Base-by-base conservation (phyloP, 176 grass and related monocot genomes). In the Hyparrhenia diplandra region DNA sequence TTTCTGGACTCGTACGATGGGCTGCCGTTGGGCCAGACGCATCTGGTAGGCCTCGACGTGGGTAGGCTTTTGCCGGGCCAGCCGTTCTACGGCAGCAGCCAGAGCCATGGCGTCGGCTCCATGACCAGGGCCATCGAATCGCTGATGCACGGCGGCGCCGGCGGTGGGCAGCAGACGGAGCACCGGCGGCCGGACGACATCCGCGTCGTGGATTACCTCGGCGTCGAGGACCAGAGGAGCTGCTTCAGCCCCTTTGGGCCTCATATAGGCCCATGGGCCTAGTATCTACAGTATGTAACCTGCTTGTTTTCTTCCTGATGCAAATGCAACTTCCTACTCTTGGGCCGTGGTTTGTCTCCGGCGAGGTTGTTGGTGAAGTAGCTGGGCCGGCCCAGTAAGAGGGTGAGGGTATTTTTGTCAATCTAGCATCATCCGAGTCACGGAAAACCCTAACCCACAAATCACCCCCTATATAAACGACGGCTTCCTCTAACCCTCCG, bases 151-250 rank as follows among this genome's bases (percentile, higher is more conserved):
- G 21, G 43, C 1, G 51, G 52, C 2, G 52, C 17, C n/a, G 55
- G 42, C 51, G 51, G 51, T 7, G 55, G 42, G 5, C 20, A 37
- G 9, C 12, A 46, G 27, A 12, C 7, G 20, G 79, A 79, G 6
- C 68, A 64, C 39, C 73, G 63, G 5, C 65, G 35, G 34, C 29
- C 16, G 14, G 85, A 67, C 2, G 69, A 57, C 23, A 20, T 82
- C 54, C 89, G 47, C 43, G 79, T 81, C 4, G 86, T 94, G 73
- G 92, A 94, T 66, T 94, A 89, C 76, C 79, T 94, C 72, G 92
- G 92, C n/a, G 77, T 89, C 1, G 62, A 81, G 24, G 77, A 80
- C 34, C 82, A 80, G 5, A 61, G 79, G 10, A 24, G 72, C 27
- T 40, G 76, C 42, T 77, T 79, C 3, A 45, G 18, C 61, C 84